phyloP scores from a whole-genome alignment of 169 alveolate species.

The Eimeria tenella region DNA sequence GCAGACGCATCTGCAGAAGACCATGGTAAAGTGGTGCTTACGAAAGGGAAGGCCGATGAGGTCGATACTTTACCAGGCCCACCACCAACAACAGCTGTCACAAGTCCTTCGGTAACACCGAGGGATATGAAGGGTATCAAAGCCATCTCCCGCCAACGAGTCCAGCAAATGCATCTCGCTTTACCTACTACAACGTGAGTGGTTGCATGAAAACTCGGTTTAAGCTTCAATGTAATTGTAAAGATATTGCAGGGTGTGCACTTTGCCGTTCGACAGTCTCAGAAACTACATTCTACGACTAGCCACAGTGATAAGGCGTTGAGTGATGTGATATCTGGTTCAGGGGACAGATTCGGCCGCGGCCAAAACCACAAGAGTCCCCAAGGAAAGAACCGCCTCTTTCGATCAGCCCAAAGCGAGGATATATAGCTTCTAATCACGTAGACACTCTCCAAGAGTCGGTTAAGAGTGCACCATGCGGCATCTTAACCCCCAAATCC shows the following conservation, averaged over 20 bases:
- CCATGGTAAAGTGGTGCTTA: neutral
- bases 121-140: neutral
- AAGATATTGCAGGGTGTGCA: too few species aligned
- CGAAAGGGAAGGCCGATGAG: too few species aligned
- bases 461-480: neutral
- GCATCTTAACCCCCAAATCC: neutral
- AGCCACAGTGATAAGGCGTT: too few species aligned
- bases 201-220: neutral
- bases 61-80: neutral
- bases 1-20: neutral
- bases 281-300: too few species aligned
- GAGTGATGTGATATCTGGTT: neutral
- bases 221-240: too few species aligned
- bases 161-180: constrained; percentile 38
- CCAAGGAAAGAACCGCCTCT: neutral
- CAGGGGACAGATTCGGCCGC: constrained; percentile 60
- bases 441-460: constrained; percentile 19
- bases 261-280: too few species aligned
- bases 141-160: constrained; percentile 27
- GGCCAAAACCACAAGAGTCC: constrained; percentile 29
- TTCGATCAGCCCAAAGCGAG: neutral
- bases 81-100: neutral
- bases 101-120: neutral
- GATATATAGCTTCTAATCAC: neutral
- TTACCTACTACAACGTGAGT: constrained; percentile 53